phyloP scores from a whole-genome alignment of 164 flowering plant genomes.

The Paratinospora sagittata region DNA sequence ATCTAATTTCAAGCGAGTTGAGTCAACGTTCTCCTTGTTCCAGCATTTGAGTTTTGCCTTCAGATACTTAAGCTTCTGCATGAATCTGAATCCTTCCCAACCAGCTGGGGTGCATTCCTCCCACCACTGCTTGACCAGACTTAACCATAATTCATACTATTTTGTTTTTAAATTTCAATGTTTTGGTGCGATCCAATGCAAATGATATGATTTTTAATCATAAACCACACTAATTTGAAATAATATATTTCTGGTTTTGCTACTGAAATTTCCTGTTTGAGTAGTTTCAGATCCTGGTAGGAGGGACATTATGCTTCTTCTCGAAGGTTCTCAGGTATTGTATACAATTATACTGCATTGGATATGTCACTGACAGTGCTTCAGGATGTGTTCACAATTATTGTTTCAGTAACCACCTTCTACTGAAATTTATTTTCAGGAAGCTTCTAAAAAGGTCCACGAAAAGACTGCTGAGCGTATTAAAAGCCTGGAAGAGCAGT shows the following conservation, averaged over 20 bases:
- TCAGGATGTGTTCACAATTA: neutral
- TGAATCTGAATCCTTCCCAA: no score
- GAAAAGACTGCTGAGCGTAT: slow-evolving; percentile 49
- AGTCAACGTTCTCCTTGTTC: no score
- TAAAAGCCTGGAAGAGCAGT: slow-evolving; percentile 64
- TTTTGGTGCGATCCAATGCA: no score
- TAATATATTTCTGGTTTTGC: neutral
- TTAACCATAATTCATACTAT: no score
- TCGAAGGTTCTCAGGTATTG: slow-evolving; percentile 64
- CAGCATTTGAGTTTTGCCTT: no score
- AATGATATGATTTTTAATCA: no score
- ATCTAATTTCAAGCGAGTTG: no score
- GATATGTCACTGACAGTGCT: neutral
- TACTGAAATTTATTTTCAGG: slow-evolving; percentile 29
- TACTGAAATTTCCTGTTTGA: neutral
- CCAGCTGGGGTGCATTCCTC: no score
- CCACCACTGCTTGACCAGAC: no score
- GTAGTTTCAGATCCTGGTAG: slow-evolving; percentile 41
- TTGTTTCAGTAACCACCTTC: neutral
- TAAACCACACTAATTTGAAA: no score
- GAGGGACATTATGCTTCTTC: slow-evolving; percentile 39
- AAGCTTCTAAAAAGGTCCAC: slow-evolving; percentile 44
- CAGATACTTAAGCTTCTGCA: no score
- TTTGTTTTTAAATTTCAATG: no score
- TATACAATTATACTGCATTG: neutral